Base-by-base conservation (phyloP, 2,329 filamentous ascomycete species). In the Fusarium liriodendri region DNA sequence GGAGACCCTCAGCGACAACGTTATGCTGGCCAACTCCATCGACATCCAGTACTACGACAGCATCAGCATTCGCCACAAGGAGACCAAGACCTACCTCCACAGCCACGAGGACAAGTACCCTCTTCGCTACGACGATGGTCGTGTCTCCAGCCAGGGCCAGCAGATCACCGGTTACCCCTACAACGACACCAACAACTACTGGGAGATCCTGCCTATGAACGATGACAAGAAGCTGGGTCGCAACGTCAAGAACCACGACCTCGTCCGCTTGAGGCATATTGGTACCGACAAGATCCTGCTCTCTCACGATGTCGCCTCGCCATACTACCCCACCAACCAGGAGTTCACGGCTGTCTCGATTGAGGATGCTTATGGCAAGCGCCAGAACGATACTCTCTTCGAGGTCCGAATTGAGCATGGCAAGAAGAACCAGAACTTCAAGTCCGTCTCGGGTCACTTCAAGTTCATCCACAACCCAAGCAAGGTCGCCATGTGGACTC, bases 401-500 rank as follows among this genome's bases (percentile, higher is more conserved):
- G 95, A 98, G 85, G 89, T 99, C 77, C 92, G 93, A 79, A 93
- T 98, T 72, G 97, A 98, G 81, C 90, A 93, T 74, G 94, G 92
- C 79, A 98, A 98, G 85, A 81, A 87, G 50, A 88, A 89, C 29
- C 93, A 96, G 79, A 92, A 96, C 66, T 97, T 98, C 87, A 96
- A 95, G 87, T 96, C 93, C 71, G 90, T 98, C 81, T 92, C 96
- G 11, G 93, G 95, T 71, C 94, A 98, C 84, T 98, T 99, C 90
- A 98, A 98, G 86, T 89, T 99, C 69, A 90, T 99, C 77, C 97
- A 99, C 84, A 91, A 94, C 79, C 95, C 96, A 9, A 97, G 95
- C 83, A 97, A 97, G 83, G 97, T 99, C 60, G 96, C 97, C 75
- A 97, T 99, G 96, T 99, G 97, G 97, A 99, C 97, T 32, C 96